phyloP scores from a whole-genome alignment of 2,329 filamentous ascomycete species.

The Trichophaea hybrida region DNA sequence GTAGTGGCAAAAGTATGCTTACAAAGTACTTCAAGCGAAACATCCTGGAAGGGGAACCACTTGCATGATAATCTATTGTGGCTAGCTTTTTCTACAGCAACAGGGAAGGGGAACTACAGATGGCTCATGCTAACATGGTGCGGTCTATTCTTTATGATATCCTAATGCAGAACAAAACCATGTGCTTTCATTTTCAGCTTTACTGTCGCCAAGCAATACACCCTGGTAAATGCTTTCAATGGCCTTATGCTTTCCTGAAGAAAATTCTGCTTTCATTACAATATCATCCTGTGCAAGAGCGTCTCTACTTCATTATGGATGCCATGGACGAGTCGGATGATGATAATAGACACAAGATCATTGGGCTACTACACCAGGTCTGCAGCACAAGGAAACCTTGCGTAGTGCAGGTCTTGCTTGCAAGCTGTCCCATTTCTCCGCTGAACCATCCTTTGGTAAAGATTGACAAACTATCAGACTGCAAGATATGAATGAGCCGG shows the following conservation, averaged over 20 bases:
- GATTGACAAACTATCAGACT: not conserved
- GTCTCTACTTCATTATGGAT: conserved; percentile 1
- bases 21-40: not conserved
- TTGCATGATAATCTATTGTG: not conserved
- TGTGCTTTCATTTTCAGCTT: conserved; percentile 3
- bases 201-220: not conserved
- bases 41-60: not conserved
- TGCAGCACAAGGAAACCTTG: not conserved
- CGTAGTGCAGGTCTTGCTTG: not conserved
- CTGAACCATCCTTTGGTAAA: not conserved
- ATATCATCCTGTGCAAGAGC: not conserved
- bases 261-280: not conserved
- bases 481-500: not conserved
- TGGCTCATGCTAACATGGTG: not conserved
- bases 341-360: not conserved
- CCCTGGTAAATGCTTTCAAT: too few relatives aligned
- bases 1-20: not conserved
- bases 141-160: not conserved
- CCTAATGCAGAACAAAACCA: not conserved
- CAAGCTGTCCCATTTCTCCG: not conserved
- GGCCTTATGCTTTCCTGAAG: not conserved
- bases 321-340: not conserved
- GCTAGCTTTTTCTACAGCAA: conserved; percentile 4
- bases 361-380: not conserved
- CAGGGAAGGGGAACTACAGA: not conserved